Conservation (phyloP, 1,284 basidiomycete genomes). For the Vanrija sp. region DNA sequence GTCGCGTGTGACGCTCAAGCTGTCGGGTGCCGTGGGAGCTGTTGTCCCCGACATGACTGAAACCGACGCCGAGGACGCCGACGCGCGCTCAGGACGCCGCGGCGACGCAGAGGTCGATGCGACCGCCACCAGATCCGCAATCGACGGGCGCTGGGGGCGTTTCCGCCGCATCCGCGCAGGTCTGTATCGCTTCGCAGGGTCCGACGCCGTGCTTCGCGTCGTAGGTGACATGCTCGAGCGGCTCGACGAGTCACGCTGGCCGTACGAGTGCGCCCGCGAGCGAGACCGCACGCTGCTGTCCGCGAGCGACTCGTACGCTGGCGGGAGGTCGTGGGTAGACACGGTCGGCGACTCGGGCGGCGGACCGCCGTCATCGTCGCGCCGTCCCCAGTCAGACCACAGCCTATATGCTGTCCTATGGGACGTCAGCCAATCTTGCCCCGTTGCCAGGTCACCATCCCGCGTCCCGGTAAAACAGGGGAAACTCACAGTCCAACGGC, state of each 20-base stretch:
- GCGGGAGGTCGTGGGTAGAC: not conserved
- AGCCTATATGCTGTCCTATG: conserved; percentile 27
- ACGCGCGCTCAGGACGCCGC: too few relatives aligned
- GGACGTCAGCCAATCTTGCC: not conserved
- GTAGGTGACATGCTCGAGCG: not conserved
- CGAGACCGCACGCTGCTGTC: not conserved
- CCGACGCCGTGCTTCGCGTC: not conserved
- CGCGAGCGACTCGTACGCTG: not conserved
- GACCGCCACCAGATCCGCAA: not conserved
- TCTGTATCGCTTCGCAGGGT: not conserved
- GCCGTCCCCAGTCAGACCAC: conserved; percentile 11
- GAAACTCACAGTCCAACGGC: conserved; percentile 33
- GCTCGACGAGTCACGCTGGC: not conserved
- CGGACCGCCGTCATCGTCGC: not conserved
- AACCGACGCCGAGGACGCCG: too few relatives aligned
- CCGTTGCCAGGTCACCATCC: too few relatives aligned
- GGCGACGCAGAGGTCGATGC: too few relatives aligned
- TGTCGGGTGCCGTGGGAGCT: too few relatives aligned
- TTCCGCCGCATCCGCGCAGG: not conserved
- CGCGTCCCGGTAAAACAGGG: too few relatives aligned
- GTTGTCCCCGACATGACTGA: too few relatives aligned
- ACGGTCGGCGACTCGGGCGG: not conserved
- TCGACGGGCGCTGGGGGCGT: not conserved
- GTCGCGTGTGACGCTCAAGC: too few relatives aligned
- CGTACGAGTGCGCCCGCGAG: not conserved